Evolutionary conservation across 352 stramenopile species (phyloP).

Genomic region (Phytophthora boehmeriae): DNA sequence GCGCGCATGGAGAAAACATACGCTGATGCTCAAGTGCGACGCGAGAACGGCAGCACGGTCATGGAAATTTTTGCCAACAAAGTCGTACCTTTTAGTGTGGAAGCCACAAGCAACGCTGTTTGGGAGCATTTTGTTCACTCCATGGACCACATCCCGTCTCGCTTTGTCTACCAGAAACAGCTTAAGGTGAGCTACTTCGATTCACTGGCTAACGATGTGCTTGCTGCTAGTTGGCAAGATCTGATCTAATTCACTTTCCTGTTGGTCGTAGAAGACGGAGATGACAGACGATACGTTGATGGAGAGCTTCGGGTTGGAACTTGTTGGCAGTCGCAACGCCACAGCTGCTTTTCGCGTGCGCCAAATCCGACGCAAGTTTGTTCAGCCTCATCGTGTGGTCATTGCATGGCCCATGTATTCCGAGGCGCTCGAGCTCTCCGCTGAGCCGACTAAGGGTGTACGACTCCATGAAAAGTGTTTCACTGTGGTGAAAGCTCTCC

Average conservation of each 20-base stretch:
- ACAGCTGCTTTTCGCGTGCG: conserved; percentile 60
- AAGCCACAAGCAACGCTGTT: conserved; percentile 44
- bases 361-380: conserved; percentile 59
- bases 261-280: conserved; percentile 43
- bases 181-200: conserved; percentile 36
- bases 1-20: conserved; percentile 56
- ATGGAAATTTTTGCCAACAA: conserved; percentile 71
- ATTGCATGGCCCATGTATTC: conserved; percentile 64
- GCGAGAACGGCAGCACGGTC: conserved; percentile 44
- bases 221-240: neutral
- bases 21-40: conserved; percentile 51
- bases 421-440: conserved; percentile 56
- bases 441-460: conserved; percentile 57
- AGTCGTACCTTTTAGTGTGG: conserved; percentile 54
- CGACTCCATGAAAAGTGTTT: conserved; percentile 63
- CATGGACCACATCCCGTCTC: conserved; percentile 64
- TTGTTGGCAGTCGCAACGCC: conserved; percentile 50
- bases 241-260: conserved; percentile 18
- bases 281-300: conserved; percentile 55
- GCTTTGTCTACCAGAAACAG: conserved; percentile 60
- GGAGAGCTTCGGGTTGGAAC: conserved; percentile 59
- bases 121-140: conserved; percentile 64
- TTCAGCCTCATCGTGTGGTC: conserved; percentile 56
- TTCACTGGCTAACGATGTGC: neutral
- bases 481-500: conserved; percentile 63